Evolutionary conservation across 2,329 filamentous ascomycete species (phyloP).

Genomic region (Paecilomyces dactylethromorphus): DNA sequence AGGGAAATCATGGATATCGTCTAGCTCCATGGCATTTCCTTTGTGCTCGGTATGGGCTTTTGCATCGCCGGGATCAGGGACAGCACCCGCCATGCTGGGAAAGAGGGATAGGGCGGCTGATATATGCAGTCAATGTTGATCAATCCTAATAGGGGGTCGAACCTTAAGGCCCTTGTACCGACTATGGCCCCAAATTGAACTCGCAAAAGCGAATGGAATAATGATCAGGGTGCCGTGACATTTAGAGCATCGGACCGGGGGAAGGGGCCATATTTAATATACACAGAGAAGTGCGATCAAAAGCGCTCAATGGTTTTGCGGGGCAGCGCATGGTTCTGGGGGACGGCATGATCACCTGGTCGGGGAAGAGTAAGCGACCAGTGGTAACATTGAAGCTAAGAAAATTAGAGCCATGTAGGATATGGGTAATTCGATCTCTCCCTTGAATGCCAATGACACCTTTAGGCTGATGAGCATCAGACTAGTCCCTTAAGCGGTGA

Average conservation of each 20-base stretch:
- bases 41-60: slow-evolving; percentile 15
- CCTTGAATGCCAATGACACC: neutral
- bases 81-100: neutral
- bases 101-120: neutral
- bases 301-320: neutral
- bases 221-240: neutral
- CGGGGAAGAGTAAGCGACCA: neutral
- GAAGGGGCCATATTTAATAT: neutral
- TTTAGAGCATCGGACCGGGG: neutral
- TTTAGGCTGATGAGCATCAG: neutral
- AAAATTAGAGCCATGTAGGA: neutral
- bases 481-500: neutral
- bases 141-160: neutral
- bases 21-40: slow-evolving; percentile 19
- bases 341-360: neutral
- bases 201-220: neutral
- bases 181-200: neutral
- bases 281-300: neutral
- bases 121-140: neutral
- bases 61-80: neutral
- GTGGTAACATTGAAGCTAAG: neutral
- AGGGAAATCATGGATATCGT: slow-evolving; percentile 17
- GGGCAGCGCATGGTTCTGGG: neutral
- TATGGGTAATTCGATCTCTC: neutral
- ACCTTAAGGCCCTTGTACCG: neutral